Evolutionary conservation across 768 basidiomycete species (phyloP), one percentile per base, ranked within the genome.

Genomic region (Pleurotus salmoneostramineus): DNA sequence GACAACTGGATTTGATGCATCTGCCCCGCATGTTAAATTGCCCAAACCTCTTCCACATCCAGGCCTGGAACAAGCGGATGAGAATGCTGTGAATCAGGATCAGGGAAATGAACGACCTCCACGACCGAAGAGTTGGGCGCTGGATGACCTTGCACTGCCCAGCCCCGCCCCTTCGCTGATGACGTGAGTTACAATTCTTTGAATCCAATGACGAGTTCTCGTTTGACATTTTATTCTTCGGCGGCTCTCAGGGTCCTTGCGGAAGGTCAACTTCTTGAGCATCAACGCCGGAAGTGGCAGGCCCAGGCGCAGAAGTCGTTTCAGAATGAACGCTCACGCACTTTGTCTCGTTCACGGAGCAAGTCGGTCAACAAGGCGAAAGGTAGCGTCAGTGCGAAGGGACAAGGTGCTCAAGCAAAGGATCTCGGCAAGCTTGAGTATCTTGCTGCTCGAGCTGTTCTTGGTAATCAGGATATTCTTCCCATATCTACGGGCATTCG

Each of bases 231-330:
- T 14, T 6, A 33, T 27, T 27, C 21, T 27, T 50, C 33, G 48
- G 17, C 5, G 6, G 15, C 15, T n/a, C 48, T 7, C 60, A 91
- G 89, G 63, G 89, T 91, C 21, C 72, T 92, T 7, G 81, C 83
- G 59, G 87, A 90, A 60, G 81, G 84, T 8, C 73, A 82, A 55
- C 73, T 73, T 47, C 76, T 91, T 8, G 78, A 83, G n/a, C 75
- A 74, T 50, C 81, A 91, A 60, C 84, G 90, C 12, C 77, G 79
- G 50, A 71, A 75, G 61, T 92, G 90, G 90, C 82, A 87, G 62
- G 66, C 69, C 3, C 81, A 87, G 60, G 90, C 90, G 0, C 71
- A 73, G 0, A 72, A 70, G 34, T 89, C 89, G 5, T 79, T 89
- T 59, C 83, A 83, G 52, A 89, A 90, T 66, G 83, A 79, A 61